Evolutionary conservation across 2,329 filamentous ascomycete genomes (phyloP), one percentile per base, ranked within the genome.

Genomic region (Blastomyces gilchristii): DNA sequence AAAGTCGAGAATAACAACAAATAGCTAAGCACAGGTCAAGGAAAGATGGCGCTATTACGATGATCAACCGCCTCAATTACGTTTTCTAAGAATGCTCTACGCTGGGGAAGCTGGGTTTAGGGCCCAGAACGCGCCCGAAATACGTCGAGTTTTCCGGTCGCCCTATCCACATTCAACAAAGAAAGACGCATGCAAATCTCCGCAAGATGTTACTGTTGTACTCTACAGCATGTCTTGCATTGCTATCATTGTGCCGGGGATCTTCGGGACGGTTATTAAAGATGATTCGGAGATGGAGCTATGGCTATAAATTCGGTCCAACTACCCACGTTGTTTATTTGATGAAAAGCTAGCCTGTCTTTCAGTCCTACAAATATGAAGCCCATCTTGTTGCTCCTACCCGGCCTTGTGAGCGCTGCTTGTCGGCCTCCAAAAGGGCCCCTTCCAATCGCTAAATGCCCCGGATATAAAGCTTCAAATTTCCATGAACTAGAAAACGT

Each of bases 401-500:
- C 54, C 9, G 50, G 45, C 39, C 43, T 58, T 45, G 62, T 60
- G 28, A 31, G 62, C 11, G 64, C 62, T 62, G 54, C 59, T 50
- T 28, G 34, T 11, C 34, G 43, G 5, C 11, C 41, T 28, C 25
- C 59, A 9, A 50, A 41, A 41, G 16, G 41, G 14, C 60, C 56
- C 41, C 22, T n/a, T 39, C 54, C 61, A 41, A 25, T 56, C 25
- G 61, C 60, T 31, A 58, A 59, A 22, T 68, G 67, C 47, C 66
- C 67, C 2, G 67, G 67, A 28, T 69, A 69, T 41, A 62, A 60
- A n/a, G 67, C 63, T 3, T 61, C 62, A 11, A 39, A 65, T 57
- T 58, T 67, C 18, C n/a, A 47, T 14, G 60, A 67, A 28, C 53
- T 57, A 12, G 60, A 57, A 8, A 60, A 62, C 58, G 82, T 83